phyloP scores from a whole-genome alignment of 2,329 filamentous ascomycete genomes.

The Chrysoporthe cubensis region DNA sequence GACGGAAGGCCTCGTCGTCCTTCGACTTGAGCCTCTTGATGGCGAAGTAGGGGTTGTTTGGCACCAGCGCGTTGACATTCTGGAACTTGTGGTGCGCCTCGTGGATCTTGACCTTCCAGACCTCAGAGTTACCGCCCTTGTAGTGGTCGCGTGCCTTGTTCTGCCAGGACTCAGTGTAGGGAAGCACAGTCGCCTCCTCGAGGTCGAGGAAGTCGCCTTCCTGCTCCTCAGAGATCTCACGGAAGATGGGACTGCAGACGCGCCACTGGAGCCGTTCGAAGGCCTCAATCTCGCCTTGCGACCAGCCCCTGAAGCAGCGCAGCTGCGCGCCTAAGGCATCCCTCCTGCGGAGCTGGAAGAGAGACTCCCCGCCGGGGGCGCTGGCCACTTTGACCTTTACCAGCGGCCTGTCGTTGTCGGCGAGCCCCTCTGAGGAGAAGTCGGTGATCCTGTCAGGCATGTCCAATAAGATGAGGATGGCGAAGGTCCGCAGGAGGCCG shows the following conservation, averaged over 20 bases:
- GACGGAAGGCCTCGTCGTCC: conserved; percentile 27
- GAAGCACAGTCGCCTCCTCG: conserved; percentile 25
- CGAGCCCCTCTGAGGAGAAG: conserved; percentile 12
- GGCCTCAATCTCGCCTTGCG: conserved; percentile 18
- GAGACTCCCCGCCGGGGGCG: neutral
- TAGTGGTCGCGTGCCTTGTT: conserved; percentile 27
- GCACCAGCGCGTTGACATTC: conserved; percentile 20
- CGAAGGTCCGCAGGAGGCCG: conserved; percentile 23
- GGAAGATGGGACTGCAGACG: conserved; percentile 26
- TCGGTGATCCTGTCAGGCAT: conserved; percentile 20
- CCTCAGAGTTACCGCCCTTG: conserved; percentile 30
- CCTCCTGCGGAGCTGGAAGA: conserved; percentile 18
- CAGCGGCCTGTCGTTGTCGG: conserved; percentile 17
- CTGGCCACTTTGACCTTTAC: neutral
- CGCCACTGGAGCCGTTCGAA: conserved; percentile 28
- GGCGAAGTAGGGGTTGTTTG: conserved; percentile 28
- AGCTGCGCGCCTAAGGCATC: conserved; percentile 5
- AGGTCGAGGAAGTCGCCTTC: conserved; percentile 23
- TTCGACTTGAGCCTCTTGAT: conserved; percentile 29
- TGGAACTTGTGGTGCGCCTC: conserved; percentile 29
- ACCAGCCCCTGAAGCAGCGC: conserved; percentile 23
- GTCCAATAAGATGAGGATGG: conserved; percentile 21
- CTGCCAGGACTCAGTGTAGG: conserved; percentile 27
- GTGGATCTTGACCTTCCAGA: conserved; percentile 30
- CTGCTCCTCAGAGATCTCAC: conserved; percentile 20